Percentiles rank a stretch among this genome's conserved stretches.
Evolutionary conservation across 148 eudicot genomes (phyloP).

Genomic region (Nepenthes mirabilis): DNA sequence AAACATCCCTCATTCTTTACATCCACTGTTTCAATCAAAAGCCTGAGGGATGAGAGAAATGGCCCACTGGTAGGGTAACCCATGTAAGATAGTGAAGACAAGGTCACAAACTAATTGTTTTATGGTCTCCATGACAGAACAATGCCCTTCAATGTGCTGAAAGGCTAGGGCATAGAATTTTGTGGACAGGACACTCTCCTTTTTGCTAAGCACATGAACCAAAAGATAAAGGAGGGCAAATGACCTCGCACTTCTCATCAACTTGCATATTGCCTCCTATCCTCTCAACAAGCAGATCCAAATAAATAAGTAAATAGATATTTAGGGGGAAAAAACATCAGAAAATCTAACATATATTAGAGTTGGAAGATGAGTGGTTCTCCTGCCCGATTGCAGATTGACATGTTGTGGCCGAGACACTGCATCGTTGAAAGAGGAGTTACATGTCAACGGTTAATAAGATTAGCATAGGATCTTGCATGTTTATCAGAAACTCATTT

Average conservation of each 20-base stretch:
- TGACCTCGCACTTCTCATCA: background rate
- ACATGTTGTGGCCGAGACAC: too few species aligned
- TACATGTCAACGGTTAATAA: too few species aligned
- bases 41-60: slow-evolving; percentile 15
- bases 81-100: slow-evolving; percentile 3
- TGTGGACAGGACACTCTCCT: too few species aligned
- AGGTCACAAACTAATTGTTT: slow-evolving; percentile 19
- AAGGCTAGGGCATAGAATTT: too few species aligned
- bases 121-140: slow-evolving; percentile 10
- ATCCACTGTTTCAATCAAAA: background rate
- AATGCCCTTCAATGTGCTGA: too few species aligned
- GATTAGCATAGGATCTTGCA: too few species aligned
- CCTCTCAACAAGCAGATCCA: background rate
- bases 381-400: too few species aligned
- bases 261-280: background rate
- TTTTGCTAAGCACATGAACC: too few species aligned
- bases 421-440: too few species aligned
- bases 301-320: background rate
- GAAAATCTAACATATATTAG: background rate
- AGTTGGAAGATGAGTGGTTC: background rate
- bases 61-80: slow-evolving; percentile 30
- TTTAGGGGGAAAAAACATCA: background rate
- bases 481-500: too few species aligned
- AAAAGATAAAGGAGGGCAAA: background rate
- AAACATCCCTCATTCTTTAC: too few species aligned